These are phyloP conservation scores for Aphanomyces euteiches DNA, from an alignment of 352 stramenopile genomes.

Conservation along the genomic window DNA sequence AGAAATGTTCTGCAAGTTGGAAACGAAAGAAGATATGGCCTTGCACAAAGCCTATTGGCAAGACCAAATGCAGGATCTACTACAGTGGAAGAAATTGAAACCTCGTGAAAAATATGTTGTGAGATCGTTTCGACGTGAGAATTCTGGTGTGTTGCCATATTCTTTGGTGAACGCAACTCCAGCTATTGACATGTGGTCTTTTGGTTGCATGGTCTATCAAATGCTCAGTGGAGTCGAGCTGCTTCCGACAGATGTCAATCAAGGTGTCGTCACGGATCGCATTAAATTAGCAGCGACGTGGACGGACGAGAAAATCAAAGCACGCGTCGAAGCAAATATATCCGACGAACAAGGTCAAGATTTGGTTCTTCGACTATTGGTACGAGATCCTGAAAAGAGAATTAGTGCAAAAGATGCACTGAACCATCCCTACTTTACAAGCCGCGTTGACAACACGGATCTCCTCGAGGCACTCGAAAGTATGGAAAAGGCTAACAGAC, in stretches of 20 bases:
- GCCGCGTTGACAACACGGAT: not conserved
- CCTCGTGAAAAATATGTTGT: not conserved
- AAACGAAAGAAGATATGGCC: not conserved
- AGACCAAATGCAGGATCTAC: not conserved
- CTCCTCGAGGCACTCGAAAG: not conserved
- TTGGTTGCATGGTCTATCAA: conserved; percentile 33
- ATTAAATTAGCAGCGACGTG: conserved; percentile 17
- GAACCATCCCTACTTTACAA: conserved; percentile 27
- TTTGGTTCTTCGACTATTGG: conserved; percentile 19
- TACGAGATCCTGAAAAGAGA: conserved; percentile 15
- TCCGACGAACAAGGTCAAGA: conserved; percentile 21
- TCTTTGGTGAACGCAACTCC: conserved; percentile 1
- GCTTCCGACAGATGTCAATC: conserved; percentile 16
- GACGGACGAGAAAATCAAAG: conserved; percentile 21
- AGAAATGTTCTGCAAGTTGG: conserved; percentile 13
- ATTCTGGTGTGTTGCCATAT: conserved; percentile 16
- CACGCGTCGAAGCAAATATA: conserved; percentile 21
- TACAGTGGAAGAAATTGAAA: not conserved
- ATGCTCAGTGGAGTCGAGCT: conserved; percentile 21
- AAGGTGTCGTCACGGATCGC: conserved; percentile 22
- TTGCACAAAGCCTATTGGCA: not conserved
- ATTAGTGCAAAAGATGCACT: conserved; percentile 15
- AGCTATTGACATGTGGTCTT: conserved; percentile 31
- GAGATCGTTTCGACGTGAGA: not conserved
- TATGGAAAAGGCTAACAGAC: not conserved